phyloP scores from a whole-genome alignment of 495 filamentous ascomycete genomes.

The Physcia stellaris region DNA sequence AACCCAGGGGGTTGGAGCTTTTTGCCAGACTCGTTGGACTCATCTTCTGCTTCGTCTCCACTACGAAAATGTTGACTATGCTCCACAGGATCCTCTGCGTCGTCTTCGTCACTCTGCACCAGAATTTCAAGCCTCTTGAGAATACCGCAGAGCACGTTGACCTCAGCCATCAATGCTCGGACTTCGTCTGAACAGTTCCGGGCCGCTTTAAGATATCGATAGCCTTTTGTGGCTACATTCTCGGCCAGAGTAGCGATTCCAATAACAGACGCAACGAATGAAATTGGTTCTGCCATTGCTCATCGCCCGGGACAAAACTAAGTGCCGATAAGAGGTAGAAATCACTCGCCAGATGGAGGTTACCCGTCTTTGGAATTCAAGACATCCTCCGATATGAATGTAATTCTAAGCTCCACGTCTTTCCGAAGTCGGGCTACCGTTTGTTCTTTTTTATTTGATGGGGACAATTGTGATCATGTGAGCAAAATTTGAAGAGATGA shows the following conservation, averaged over 20 bases:
- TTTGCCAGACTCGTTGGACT: neutral
- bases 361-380: too few relatives aligned
- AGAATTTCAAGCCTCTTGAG: neutral
- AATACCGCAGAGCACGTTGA: slow-evolving; percentile 1
- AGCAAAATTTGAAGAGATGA: too few relatives aligned
- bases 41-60: neutral
- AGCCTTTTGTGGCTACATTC: slow-evolving; percentile 1
- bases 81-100: neutral
- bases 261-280: slow-evolving; percentile 2
- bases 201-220: slow-evolving; percentile 1
- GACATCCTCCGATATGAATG: too few relatives aligned
- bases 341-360: too few relatives aligned
- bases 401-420: too few relatives aligned
- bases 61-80: neutral
- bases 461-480: too few relatives aligned
- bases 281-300: neutral
- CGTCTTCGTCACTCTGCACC: neutral
- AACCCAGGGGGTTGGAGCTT: slow-evolving; percentile 1
- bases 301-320: too few relatives aligned
- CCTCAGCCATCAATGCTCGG: slow-evolving; percentile 1
- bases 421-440: too few relatives aligned
- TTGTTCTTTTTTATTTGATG: too few relatives aligned
- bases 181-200: slow-evolving; percentile 2
- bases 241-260: neutral
- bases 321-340: too few relatives aligned